phyloP scores from a whole-genome alignment of 768 basidiomycete genomes.

The Pluteus cervinus region DNA sequence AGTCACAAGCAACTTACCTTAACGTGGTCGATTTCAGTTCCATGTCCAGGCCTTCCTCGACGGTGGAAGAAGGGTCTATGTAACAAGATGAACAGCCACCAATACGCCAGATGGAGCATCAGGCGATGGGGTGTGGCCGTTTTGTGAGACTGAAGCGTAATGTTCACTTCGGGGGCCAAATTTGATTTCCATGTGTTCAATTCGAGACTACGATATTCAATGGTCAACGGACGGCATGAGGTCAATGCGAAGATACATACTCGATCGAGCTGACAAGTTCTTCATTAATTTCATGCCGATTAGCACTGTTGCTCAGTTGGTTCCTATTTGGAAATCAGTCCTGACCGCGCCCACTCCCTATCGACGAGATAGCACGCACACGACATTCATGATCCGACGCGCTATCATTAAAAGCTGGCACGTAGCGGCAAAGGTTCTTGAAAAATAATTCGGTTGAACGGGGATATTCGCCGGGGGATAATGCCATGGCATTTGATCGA shows the following conservation, averaged over 20 bases:
- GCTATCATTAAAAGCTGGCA: slow-evolving; percentile 45
- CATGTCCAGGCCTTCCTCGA: slow-evolving; percentile 30
- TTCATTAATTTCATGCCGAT: slow-evolving; percentile 34
- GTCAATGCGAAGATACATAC: slow-evolving; percentile 24
- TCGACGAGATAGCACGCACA: slow-evolving; percentile 31
- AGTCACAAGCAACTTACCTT: slow-evolving; percentile 30
- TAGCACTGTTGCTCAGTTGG: slow-evolving; percentile 31
- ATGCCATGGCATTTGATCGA: slow-evolving; percentile 42
- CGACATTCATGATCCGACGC: slow-evolving; percentile 46
- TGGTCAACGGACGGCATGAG: slow-evolving; percentile 1
- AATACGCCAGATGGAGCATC: slow-evolving; percentile 50
- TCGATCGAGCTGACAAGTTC: slow-evolving; percentile 49
- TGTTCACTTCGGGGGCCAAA: slow-evolving; percentile 40
- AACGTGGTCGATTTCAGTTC: slow-evolving; percentile 42
- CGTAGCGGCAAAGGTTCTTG: slow-evolving; percentile 42
- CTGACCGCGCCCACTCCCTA: background rate
- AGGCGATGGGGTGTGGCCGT: slow-evolving; percentile 48
- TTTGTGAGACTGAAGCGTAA: slow-evolving; percentile 39
- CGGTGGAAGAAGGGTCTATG: slow-evolving; percentile 52
- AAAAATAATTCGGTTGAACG: slow-evolving; percentile 34
- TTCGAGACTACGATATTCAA: slow-evolving; percentile 26
- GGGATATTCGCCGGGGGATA: slow-evolving; percentile 33
- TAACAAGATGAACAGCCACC: slow-evolving; percentile 56
- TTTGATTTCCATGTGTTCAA: slow-evolving; percentile 43
- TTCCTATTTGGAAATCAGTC: slow-evolving; percentile 26